phyloP scores from a whole-genome alignment of 108 stramenopile species.

The Pseudonitzschia pungens region DNA sequence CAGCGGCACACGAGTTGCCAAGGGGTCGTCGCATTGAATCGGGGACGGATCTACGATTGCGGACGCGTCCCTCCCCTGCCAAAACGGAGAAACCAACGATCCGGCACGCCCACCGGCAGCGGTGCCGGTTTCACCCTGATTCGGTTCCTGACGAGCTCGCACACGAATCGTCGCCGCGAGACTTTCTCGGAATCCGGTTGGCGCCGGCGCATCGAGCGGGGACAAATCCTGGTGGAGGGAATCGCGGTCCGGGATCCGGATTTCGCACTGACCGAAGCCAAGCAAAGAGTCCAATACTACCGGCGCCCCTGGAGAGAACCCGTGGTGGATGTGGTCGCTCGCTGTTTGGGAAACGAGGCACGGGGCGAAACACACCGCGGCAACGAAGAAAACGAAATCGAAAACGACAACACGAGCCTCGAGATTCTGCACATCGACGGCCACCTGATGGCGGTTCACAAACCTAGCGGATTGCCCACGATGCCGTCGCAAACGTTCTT shows the following conservation, averaged over 20 bases:
- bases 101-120: neutral
- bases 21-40: neutral
- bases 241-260: neutral
- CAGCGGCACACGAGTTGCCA: too few relatives aligned
- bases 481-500: conserved; percentile 10
- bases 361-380: too few relatives aligned
- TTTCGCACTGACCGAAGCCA: neutral
- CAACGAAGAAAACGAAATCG: neutral
- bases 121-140: neutral
- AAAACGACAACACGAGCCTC: neutral
- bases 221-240: conserved; percentile 6
- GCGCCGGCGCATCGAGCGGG: neutral
- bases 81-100: neutral
- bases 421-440: conserved; percentile 12
- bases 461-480: conserved; percentile 6
- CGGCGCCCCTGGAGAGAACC: conserved; percentile 8
- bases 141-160: neutral
- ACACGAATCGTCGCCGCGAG: neutral
- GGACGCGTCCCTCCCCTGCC: conserved; percentile 4
- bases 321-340: neutral
- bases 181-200: conserved; percentile 11
- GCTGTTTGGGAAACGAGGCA: neutral
- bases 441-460: conserved; percentile 10
- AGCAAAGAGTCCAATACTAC: neutral
- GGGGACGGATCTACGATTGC: conserved; percentile 13